Base-by-base conservation (phyloP, 805 yeast species). In the Torulaspora franciscae region DNA sequence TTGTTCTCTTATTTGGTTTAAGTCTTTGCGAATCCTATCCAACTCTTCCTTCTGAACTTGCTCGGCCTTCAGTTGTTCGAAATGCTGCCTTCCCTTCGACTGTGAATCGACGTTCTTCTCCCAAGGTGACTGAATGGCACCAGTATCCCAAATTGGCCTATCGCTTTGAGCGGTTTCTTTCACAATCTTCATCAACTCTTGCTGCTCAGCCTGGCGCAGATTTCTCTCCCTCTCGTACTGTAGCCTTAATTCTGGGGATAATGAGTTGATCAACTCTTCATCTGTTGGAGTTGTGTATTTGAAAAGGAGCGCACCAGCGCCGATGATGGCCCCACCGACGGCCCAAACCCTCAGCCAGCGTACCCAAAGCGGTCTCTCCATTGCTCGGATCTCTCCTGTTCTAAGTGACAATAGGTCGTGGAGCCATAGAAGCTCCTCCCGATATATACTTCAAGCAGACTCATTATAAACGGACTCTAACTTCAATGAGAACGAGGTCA, bases 121-220 rank as follows among this genome's bases (percentile, higher is more conserved):
- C 76, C 85, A 83, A 0, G 95, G 93, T 1, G 83, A 75, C 35
- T 70, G 67, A 30, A 85, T 74, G 1, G 79, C 70, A 0, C 90
- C 95, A 0, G 95, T 80, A 60, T 76, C 82, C 95, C 95, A 85
- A 39, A 85, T 79, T 0, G 95, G 95, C 45, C 84, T 88, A 52
- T 80, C 73, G 11, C 88, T 80, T 1, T 75, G 72, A 2, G 87
- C 66, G 0, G 93, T 84, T 49, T 74, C 59, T 46, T 75, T 69
- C 1, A 79, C 90, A 22, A 83, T 79, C 50, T 76, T 77, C 76
- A 83, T 83, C 50, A 85, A 62, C 57, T 78, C 83, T 51, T 75
- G 74, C 58, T 85, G 91, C 61, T 85, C 95, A 46, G 72, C 69
- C 54, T 75, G 75, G 60, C 91, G 75, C 23, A 83, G 62, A 7